Base-by-base conservation (phyloP, 2,329 filamentous ascomycete species). In the Fusarium xylarioides region DNA sequence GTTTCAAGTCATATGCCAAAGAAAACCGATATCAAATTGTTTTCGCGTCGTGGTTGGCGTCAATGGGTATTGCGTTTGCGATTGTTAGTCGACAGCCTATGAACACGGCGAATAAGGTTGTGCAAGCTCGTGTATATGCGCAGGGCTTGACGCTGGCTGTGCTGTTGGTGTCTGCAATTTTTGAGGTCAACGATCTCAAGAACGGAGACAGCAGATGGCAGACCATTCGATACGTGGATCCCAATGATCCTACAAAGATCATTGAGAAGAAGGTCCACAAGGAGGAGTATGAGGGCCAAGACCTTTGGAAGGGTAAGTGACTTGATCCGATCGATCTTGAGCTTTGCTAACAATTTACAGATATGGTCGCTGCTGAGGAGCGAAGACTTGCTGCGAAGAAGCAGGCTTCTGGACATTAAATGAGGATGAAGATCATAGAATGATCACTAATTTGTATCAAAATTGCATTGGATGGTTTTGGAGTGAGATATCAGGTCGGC, bases 91-190 rank as follows among this genome's bases (percentile, higher is more conserved):
- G 94, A 73, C 93, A 94, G 81, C 91, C 89, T 70, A 86, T 97
- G 52, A 90, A 88, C 56, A 91, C 90, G 2, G 85, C 89, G 65
- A 95, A 98, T 86, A 97, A 97, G 87, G 85, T 98, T 26, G 95
- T 98, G 21, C 95, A 98, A 87, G 95, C 95, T 32, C 92, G 95
- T 89, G 92, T 98, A 72, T 97, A 97, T 83, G 95, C 95, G 3
- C 95, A 98, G 85, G 94, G 93, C 12, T 85, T 97, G 77, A 97
- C 95, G 9, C 85, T 98, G 52, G 93, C 92, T 70, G 94, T 97
- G 49, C 85, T 98, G 56, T 88, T 97, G 78, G 91, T 93, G 62
- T 93, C 91, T 37, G 94, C 95, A 47, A 92, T 90, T 8, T 92
- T 97, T 77, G 95, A 98, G 89, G 86, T 89, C 71, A 83, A 82